Evolutionary conservation across 805 yeast species (phyloP), one percentile per base, ranked within the genome.

Genomic region (Candida chilensis): DNA sequence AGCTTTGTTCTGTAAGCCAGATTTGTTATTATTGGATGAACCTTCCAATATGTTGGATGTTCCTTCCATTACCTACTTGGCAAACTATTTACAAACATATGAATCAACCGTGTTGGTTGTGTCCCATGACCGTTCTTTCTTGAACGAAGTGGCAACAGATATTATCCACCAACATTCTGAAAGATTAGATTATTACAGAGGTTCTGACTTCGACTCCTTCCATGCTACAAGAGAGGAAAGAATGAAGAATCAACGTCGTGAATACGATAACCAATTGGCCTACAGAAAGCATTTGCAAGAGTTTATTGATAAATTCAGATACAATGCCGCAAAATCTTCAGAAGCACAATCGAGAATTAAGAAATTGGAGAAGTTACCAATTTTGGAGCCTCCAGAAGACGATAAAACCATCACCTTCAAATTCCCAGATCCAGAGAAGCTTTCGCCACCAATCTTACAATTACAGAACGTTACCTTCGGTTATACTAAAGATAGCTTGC

Each of bases 41-140:
- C 99, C 99, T 48, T 88, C 97, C 37, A 92, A 92, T 79, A 92
- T 88, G 96, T 83, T 92, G 94, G 99, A 92, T 74, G 96, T 92
- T 55, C 99, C 98, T 17, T 88, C 97, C 32, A 85, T 92, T 52
- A 90, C 96, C 2, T 92, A 78, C 54, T 68, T 92, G 50, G 90
- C 97, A 8, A 76, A 83, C 42, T 92, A 92, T 52, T 63, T 92
- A 43, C 95, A 85, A 50, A 68, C 84, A 5, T 92, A 92, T 52
- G 88, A 94, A 32, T 74, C 95, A 1, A 92, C 98, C 0, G 92
- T 92, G 2, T 64, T 92, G 39, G 94, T 90, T 26, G 99, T 92
- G 27, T 92, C 98, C 33, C 99, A 92, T 67, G 99, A 92, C 57
- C 78, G 98, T 50, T 86, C 96, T 26, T 92, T 92, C 63, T 67